Percentiles rank a stretch among this genome's conserved stretches.
phyloP scores from a whole-genome alignment of 176 grass and related monocot genomes.

The Oropetium thomaeum region DNA sequence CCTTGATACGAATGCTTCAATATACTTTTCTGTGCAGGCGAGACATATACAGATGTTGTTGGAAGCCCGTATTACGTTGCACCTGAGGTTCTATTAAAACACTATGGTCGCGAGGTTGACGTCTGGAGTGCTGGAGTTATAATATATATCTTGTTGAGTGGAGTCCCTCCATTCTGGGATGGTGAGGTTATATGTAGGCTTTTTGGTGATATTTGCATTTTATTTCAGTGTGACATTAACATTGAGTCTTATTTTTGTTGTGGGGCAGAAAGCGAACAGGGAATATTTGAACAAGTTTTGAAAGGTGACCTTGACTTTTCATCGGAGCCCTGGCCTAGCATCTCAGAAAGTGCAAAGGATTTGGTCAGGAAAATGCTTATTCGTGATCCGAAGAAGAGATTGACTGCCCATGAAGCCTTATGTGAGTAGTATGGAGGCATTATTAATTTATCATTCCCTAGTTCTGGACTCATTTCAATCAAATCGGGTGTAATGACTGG shows the following conservation, averaged over 20 bases:
- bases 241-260: background rate
- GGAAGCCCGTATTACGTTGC: constrained; percentile 81
- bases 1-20: background rate
- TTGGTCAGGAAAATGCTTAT: constrained; percentile 81
- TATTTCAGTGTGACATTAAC: background rate
- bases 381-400: constrained; percentile 67
- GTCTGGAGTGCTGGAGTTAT: constrained; percentile 86
- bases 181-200: constrained; percentile 55
- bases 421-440: constrained; percentile 47
- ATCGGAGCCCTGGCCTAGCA: constrained; percentile 69
- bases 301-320: constrained; percentile 72
- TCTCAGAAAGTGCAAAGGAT: constrained; percentile 78
- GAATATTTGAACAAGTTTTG: constrained; percentile 87
- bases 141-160: constrained; percentile 77
- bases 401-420: constrained; percentile 73
- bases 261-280: constrained; percentile 65
- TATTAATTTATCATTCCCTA: background rate
- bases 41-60: constrained; percentile 73
- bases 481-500: background rate
- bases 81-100: constrained; percentile 69
- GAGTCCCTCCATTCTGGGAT: constrained; percentile 80
- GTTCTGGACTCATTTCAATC: background rate
- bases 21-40: constrained; percentile 34
- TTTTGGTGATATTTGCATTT: background rate
- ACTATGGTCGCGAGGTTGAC: constrained; percentile 63